Conservation (phyloP, 2,329 filamentous ascomycete species). For the Fusarium udum region DNA sequence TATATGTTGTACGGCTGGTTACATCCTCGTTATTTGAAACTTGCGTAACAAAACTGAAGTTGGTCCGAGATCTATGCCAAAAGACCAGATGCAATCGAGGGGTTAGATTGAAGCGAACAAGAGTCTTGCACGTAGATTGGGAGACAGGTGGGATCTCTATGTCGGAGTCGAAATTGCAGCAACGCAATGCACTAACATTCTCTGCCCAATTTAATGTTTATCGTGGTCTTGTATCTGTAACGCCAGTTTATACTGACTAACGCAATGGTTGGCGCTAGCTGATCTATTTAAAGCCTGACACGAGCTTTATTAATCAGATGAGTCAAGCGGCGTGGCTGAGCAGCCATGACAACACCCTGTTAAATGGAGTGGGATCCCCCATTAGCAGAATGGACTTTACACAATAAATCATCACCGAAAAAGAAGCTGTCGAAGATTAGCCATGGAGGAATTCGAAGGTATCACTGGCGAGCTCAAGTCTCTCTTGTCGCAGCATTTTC, state of each 20-base stretch:
- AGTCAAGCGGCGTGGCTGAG: conserved; percentile 9
- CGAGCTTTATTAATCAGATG: not conserved
- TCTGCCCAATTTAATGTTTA: not conserved
- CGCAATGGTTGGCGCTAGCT: not conserved
- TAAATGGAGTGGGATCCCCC: not conserved
- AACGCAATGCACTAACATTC: too few species aligned
- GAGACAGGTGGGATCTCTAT: too few species aligned
- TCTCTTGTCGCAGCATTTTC: not conserved
- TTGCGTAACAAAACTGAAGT: not conserved
- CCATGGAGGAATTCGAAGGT: accelerated
- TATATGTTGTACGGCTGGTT: too few species aligned
- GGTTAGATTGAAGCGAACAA: not conserved
- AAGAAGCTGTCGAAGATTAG: accelerated
- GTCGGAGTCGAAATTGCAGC: too few species aligned
- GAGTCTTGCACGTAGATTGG: not conserved
- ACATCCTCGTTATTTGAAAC: not conserved
- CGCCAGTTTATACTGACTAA: not conserved
- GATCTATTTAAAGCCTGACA: not conserved
- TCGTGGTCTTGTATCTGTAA: not conserved
- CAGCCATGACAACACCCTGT: not conserved
- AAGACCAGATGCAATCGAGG: not conserved
- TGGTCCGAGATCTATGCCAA: accelerated
- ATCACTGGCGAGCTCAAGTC: accelerated
- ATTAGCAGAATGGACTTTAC: not conserved
- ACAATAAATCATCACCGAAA: not conserved